Percentiles rank a stretch among this genome's conserved stretches.
Conservation (phyloP, 768 basidiomycete species). For the Phaffia tasmanica region DNA sequence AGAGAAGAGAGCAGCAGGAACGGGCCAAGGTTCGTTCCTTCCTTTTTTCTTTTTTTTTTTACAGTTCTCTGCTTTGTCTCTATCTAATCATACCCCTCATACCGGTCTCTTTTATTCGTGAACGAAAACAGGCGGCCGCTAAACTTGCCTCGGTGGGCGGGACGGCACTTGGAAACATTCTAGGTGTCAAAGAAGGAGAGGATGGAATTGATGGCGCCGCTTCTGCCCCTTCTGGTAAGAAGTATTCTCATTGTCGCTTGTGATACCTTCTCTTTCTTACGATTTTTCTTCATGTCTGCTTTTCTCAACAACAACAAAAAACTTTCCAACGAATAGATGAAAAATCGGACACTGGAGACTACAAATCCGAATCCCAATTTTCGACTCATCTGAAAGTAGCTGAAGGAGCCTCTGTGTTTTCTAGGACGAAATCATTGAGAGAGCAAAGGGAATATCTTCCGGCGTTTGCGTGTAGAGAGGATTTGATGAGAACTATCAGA, state of each 20-base stretch:
- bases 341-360: conserved; percentile 44
- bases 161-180: conserved; percentile 88
- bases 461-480: conserved; percentile 93
- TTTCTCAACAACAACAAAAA: not conserved
- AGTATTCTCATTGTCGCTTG: not conserved
- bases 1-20: conserved; percentile 93
- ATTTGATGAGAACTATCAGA: conserved; percentile 70
- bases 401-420: conserved; percentile 65
- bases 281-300: not conserved
- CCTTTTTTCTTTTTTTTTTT: not conserved
- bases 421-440: conserved; percentile 69
- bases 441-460: conserved; percentile 95
- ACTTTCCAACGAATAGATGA: conserved; percentile 32
- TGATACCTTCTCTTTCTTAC: conserved; percentile 36
- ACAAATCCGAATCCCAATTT: conserved; percentile 93
- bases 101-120: not conserved
- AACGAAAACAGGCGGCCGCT: conserved; percentile 61
- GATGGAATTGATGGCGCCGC: conserved; percentile 44
- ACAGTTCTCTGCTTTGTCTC: not conserved
- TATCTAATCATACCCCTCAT: not conserved
- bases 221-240: not conserved
- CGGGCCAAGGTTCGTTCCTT: conserved; percentile 49
- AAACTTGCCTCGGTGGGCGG: conserved; percentile 87
- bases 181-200: conserved; percentile 92
- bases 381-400: conserved; percentile 75